Conservation (phyloP, 495 filamentous ascomycete species). For the Letharia lupina region DNA sequence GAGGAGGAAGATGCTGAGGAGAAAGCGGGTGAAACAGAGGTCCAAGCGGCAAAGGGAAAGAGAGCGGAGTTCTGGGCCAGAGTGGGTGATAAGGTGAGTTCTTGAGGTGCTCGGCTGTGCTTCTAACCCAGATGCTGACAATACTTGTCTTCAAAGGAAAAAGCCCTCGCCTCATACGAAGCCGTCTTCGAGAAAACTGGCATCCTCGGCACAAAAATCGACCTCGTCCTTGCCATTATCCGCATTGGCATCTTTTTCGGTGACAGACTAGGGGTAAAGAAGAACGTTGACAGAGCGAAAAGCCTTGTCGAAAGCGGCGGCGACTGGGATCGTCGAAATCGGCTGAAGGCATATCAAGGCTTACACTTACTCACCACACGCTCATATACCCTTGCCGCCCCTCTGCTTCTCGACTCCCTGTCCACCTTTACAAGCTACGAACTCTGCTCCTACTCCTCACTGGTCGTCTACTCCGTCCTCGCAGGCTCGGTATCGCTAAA, state of each 20-base stretch:
- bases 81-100: slow-evolving; percentile 82
- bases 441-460: slow-evolving; percentile 85
- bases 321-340: slow-evolving; percentile 96
- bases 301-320: slow-evolving; percentile 86
- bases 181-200: slow-evolving; percentile 88
- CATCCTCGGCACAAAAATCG: slow-evolving; percentile 91
- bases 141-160: slow-evolving; percentile 51
- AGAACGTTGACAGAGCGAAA: slow-evolving; percentile 84
- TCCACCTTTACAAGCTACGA: slow-evolving; percentile 99
- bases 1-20: slow-evolving; percentile 92
- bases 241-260: slow-evolving; percentile 93
- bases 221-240: slow-evolving; percentile 90
- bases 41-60: slow-evolving; percentile 86
- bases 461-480: slow-evolving; percentile 92
- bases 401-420: slow-evolving; percentile 86
- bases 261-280: slow-evolving; percentile 83
- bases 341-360: slow-evolving; percentile 96
- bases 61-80: slow-evolving; percentile 90
- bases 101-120: neutral
- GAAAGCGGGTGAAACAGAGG: slow-evolving; percentile 91
- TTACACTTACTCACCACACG: slow-evolving; percentile 85
- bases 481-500: slow-evolving; percentile 91
- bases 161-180: slow-evolving; percentile 86
- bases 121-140: slow-evolving; percentile 3
- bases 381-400: slow-evolving; percentile 80